Evolutionary conservation across 2,329 filamentous ascomycete genomes (phyloP), one percentile per base, ranked within the genome.

Genomic region (Coniochaeta sp.): DNA sequence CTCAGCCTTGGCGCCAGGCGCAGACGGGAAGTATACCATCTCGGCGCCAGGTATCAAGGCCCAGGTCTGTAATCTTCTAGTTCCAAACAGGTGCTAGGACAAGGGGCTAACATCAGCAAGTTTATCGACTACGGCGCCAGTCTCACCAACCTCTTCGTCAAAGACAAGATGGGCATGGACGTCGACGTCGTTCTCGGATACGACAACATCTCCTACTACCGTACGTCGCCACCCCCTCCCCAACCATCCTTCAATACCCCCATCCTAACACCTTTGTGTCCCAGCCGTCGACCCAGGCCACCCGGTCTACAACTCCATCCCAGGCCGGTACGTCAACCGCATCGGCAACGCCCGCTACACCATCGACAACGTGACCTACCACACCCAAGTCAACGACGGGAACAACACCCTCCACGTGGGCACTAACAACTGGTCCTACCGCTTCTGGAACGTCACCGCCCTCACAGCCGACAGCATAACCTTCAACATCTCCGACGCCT

Each of bases 171-270:
- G 51, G 81, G 81, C 51, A 68, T 79, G 18, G 76, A 82, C 58
- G 74, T 83, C 48, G 82, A 85, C 55, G 75, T 85, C 31, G 81
- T 86, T 2, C 72, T 86, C 9, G 82, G 82, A 8, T 85, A 81
- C 61, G 81, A 85, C 61, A 79, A 83, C 60, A 73, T 76, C 22
- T 71, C 69, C 20, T 78, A 77, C 62, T 85, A 85, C 63, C 71
- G 72, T 74, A 56, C 58, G 58, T 57, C 14, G 48, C 24, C 1
- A 16, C 18, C 1, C n/a, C n/a, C n/a, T 32, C 33, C 24, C 27
- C 9, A 49, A 27, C 16, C 8, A 53, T 38, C 22, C 28, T 51
- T n/a, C n/a, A n/a, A n/a, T n/a, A n/a, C n/a, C 13, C 52, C 5
- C 45, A 48, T 31, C n/a, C 45, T 48, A 6, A 42, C 38, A n/a